phyloP scores from a whole-genome alignment of 2,329 filamentous ascomycete species.

The Penicillium sp. region DNA sequence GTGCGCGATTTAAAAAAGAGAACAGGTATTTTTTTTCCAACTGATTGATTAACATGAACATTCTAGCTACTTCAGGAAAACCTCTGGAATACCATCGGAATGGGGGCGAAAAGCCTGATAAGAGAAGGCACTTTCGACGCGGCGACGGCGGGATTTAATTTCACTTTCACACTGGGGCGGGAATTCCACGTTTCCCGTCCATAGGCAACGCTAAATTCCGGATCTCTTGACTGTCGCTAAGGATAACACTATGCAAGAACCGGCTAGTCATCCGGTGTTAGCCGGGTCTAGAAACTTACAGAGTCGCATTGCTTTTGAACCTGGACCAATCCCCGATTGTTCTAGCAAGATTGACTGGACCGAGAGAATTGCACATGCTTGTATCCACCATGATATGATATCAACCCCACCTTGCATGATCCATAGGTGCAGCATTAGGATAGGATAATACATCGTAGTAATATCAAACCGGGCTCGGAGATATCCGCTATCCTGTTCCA shows the following conservation, averaged over 20 bases:
- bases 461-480: not conserved
- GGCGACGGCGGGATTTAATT: constrained; percentile 1
- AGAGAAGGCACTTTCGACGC: not conserved
- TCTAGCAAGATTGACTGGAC: constrained; percentile 1
- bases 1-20: constrained; percentile 9
- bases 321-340: constrained; percentile 4
- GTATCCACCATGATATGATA: constrained; percentile 19
- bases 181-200: not conserved
- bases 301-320: constrained; percentile 21
- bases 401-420: constrained; percentile 18
- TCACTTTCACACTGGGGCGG: not conserved
- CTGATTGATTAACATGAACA: not conserved
- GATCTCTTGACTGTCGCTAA: constrained; percentile 1
- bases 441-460: not conserved
- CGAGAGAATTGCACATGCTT: constrained; percentile 21
- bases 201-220: not conserved
- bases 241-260: constrained; percentile 18
- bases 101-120: not conserved
- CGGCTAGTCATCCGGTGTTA: constrained; percentile 23
- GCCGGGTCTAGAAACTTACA: constrained; percentile 26
- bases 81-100: not conserved
- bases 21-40: not conserved
- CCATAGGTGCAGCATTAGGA: not conserved
- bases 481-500: not conserved
- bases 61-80: not conserved